Conservation (phyloP, 192 early-diverging fungal genomes). For the Podila verticillata region DNA sequence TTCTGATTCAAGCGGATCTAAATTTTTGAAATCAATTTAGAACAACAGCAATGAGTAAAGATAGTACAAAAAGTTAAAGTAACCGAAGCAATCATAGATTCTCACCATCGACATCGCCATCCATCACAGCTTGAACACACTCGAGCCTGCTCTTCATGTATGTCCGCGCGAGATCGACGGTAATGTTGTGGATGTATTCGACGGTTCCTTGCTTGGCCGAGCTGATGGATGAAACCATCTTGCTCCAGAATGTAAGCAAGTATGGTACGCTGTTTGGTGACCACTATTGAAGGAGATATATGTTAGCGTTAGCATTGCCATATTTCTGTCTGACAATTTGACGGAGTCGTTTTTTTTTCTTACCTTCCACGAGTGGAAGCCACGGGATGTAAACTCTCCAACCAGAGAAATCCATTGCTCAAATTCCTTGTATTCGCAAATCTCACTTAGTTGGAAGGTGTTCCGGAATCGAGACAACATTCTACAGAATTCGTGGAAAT, state of each 20-base stretch:
- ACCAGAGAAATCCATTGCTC: conserved; percentile 71
- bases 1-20: conserved; percentile 74
- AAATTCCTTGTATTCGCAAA: conserved; percentile 78
- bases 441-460: conserved; percentile 82
- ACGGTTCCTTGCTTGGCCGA: conserved; percentile 25
- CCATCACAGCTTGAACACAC: conserved; percentile 54
- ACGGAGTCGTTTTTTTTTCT: background rate
- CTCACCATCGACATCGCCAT: conserved; percentile 67
- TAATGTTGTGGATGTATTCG: conserved; percentile 30
- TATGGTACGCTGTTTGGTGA: conserved; percentile 80
- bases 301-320: background rate
- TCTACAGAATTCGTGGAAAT: conserved; percentile 89
- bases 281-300: conserved; percentile 57
- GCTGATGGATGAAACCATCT: conserved; percentile 67
- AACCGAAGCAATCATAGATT: background rate
- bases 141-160: conserved; percentile 65
- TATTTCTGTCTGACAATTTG: background rate
- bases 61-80: background rate
- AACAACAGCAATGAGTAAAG: background rate
- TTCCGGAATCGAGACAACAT: conserved; percentile 84
- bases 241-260: conserved; percentile 88
- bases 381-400: conserved; percentile 71
- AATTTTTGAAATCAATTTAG: background rate
- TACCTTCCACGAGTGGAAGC: conserved; percentile 73
- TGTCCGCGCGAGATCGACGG: conserved; percentile 54